Evolutionary conservation across 164 flowering plant genomes (phyloP).

Genomic region (Kingdonia uniflora): DNA sequence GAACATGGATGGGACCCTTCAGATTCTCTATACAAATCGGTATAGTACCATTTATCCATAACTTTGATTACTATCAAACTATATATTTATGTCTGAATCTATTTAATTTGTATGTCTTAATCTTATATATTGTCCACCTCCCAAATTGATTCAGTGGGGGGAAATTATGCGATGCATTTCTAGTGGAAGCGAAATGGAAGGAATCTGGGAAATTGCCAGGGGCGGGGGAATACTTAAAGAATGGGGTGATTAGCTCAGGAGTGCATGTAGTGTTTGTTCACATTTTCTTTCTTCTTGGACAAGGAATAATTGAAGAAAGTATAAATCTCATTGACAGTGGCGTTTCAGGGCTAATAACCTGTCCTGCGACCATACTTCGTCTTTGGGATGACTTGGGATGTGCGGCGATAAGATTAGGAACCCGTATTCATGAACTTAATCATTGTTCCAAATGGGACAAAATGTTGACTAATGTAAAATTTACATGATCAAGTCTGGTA

Average conservation of each 20-base stretch:
- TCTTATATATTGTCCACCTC: too few species aligned
- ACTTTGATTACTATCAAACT: background rate
- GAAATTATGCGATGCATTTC: conserved; percentile 35
- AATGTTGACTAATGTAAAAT: too few species aligned
- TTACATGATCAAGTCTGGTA: too few species aligned
- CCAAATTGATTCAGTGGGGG: conserved; percentile 32
- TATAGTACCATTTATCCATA: background rate
- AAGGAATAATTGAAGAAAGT: conserved; percentile 14
- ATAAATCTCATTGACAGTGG: conserved; percentile 12
- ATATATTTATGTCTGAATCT: background rate
- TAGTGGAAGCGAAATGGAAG: conserved; percentile 53
- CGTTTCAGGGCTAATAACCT: conserved; percentile 18
- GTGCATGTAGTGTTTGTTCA: conserved; percentile 32
- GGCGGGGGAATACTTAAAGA: conserved; percentile 28
- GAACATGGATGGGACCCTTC: conserved; percentile 36
- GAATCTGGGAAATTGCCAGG: conserved; percentile 22
- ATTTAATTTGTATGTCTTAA: too few species aligned
- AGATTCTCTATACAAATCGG: conserved; percentile 23
- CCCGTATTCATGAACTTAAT: too few species aligned
- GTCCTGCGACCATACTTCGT: conserved; percentile 35
- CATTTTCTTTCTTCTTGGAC: conserved; percentile 40
- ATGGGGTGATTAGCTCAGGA: conserved; percentile 31
- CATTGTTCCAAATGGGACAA: too few species aligned
- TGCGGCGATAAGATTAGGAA: conserved; percentile 53
- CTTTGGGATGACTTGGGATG: conserved; percentile 60